These are phyloP conservation scores for Limonium bicolor DNA, from an alignment of 148 eudicot genomes.

Conservation along the genomic window DNA sequence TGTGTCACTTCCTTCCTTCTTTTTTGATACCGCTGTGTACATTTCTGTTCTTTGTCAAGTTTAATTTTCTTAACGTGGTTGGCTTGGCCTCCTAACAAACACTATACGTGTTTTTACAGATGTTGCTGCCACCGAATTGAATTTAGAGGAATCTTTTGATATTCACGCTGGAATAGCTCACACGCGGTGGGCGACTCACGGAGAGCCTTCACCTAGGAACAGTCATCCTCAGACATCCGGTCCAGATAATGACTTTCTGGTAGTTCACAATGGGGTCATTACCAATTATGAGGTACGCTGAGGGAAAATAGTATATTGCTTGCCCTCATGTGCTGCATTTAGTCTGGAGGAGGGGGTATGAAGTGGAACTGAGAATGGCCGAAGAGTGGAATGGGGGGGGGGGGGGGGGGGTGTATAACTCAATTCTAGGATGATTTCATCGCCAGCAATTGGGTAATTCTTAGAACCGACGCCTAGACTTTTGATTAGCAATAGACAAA, in stretches of 20 bases:
- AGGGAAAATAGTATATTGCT: too few species aligned
- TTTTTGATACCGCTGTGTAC: too few species aligned
- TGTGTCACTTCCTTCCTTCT: too few species aligned
- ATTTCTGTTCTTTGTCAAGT: neutral
- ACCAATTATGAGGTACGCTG: constrained; percentile 78
- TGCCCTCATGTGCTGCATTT: too few species aligned
- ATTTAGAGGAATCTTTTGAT: constrained; percentile 72
- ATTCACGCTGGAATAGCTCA: constrained; percentile 96
- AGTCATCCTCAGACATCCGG: constrained; percentile 97
- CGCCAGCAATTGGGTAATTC: too few species aligned
- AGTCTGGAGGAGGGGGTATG: too few species aligned
- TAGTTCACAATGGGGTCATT: constrained; percentile 91
- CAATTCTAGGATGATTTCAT: too few species aligned
- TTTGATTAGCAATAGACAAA: too few species aligned
- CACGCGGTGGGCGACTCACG: constrained; percentile 99
- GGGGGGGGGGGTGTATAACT: too few species aligned
- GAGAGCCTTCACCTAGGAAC: constrained; percentile 92
- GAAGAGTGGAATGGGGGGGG: too few species aligned
- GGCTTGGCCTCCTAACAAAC: neutral
- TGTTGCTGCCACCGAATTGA: constrained; percentile 51
- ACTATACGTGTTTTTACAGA: constrained; percentile 27
- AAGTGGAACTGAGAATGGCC: too few species aligned
- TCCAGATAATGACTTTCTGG: constrained; percentile 68
- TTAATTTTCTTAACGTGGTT: neutral
- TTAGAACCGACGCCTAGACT: too few species aligned